Evolutionary conservation across 164 flowering plant genomes (phyloP), one percentile per base, ranked within the genome.

Genomic region (Kingdonia uniflora): DNA sequence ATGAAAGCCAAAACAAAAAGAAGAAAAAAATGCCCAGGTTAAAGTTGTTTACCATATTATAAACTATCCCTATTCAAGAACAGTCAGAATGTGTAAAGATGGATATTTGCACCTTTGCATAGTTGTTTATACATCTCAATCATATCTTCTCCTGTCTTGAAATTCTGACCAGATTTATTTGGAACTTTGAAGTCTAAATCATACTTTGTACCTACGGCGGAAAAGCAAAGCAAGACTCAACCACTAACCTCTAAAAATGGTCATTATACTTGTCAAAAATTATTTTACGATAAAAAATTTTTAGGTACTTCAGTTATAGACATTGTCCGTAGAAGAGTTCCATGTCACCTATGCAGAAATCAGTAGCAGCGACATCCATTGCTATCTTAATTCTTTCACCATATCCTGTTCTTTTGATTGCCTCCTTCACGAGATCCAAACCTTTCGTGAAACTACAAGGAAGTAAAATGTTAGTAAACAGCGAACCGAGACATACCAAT

Each of bases 301-400:
- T 35, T 1, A 38, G 15, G 8, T n/a, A n/a, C n/a, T n/a, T n/a
- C 2, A 5, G 12, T 21, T 46, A 46, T 24, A 19, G 12, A 10
- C 33, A 49, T 14, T 22, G 21, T 13, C 35, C n/a, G 41, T 25
- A 38, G 24, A 55, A 46, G 38, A 25, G 37, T 65, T n/a, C n/a
- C n/a, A n/a, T n/a, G n/a, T n/a, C 63, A 94, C 97, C 99, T 71
- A 81, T 82, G 74, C 97, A 94, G 66, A 94, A 88, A 37, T 85
- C 74, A 66, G 90, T 81, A 33, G 97, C 97, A 47, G 85, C 95
- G 62, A 79, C 82, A 75, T 80, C 85, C 57, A 94, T 64, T 41
- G 90, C 89, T 56, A 94, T 80, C 81, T 86, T 94, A 71, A 94
- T 77, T 61, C 65, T 81, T 23, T 81, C 96, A 52, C 42, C 66